Evolutionary conservation across 495 filamentous ascomycete genomes (phyloP), one percentile per base, ranked within the genome.

Genomic region (Chaetomium tenue): DNA sequence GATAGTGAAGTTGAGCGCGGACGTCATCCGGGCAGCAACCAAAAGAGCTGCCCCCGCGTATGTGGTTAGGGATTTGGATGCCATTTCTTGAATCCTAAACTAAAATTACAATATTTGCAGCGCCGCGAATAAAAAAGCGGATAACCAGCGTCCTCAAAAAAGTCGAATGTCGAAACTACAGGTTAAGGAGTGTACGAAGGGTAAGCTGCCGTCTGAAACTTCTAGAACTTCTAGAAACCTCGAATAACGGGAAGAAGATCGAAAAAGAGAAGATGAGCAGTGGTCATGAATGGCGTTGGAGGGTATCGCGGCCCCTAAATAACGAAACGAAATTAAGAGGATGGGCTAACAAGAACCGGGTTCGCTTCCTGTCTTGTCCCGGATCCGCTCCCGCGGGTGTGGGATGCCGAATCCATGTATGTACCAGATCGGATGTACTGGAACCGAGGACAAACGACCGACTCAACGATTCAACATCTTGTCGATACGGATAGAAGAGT

Each of bases 1-100:
- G 39, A 84, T 76, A 18, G 79, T 82, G 61, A 87, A 84, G 69
- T 80, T 70, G 30, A 72, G 65, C 2, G 75, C 74, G n/a, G 60
- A 61, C 15, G 58, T 47, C 6, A 51, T 23, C 11, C 48, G 59
- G 23, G 68, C 63, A 30, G 64, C 22, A 53, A 66, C 63, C 62
- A 62, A 66, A 16, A 63, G 60, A 39, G 63, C 63, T 33, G 56
- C 46, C 5, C 55, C 47, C 9, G 20, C 61, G 48, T 30, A 59
- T 9, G 46, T 7, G 25, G 37, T 7, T 2, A 65, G 25, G 26
- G 39, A 48, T 16, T 23, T 60, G 55, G 37, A 47, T 6, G 48
- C 26, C 63, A 60, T 65, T 0, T n/a, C 60, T 26, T 3, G 9
- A 18, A n/a, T 16, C 28, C 25, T 16, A 23, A 6, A 11, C 40